A percentile compares a stretch with the other conserved stretches of the same genome.
Conservation (phyloP, 345 rosid species). For the Eucalyptus sideroxylon region DNA sequence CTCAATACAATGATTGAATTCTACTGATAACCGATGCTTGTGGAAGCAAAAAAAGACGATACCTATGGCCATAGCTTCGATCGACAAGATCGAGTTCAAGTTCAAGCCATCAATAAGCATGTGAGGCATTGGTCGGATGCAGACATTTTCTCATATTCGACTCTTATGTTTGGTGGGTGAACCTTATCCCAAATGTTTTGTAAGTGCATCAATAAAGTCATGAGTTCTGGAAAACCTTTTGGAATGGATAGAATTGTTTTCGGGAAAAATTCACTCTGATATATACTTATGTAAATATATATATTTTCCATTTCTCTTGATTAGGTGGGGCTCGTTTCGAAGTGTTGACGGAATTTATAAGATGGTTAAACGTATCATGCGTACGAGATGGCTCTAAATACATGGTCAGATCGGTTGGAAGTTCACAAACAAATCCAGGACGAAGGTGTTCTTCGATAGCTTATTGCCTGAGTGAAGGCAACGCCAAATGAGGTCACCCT, state of each 20-base stretch:
- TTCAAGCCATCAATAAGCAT: conserved; percentile 71
- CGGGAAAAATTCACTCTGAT: not conserved
- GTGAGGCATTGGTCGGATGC: conserved; percentile 71
- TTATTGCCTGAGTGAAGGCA: conserved; percentile 33
- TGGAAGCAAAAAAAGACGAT: conserved; percentile 86
- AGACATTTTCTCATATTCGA: conserved; percentile 58
- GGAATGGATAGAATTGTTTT: not conserved
- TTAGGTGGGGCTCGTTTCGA: conserved; percentile 73
- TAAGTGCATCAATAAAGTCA: conserved; percentile 19
- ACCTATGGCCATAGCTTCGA: conserved; percentile 52
- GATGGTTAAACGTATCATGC: conserved; percentile 57
- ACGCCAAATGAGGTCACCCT: too few relatives aligned
- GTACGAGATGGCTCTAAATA: conserved; percentile 64
- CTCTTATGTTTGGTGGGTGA: conserved; percentile 92
- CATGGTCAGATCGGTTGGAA: conserved; percentile 76
- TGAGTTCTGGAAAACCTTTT: not conserved
- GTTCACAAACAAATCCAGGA: conserved; percentile 25
- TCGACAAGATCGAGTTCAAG: conserved; percentile 47
- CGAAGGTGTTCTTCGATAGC: conserved; percentile 55
- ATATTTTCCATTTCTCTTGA: not conserved
- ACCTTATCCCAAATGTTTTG: conserved; percentile 48
- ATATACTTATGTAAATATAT: not conserved
- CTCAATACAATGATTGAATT: conserved; percentile 76
- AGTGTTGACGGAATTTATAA: conserved; percentile 41
- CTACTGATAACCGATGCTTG: conserved; percentile 82